Evolutionary conservation across 1,284 basidiomycete genomes (phyloP), one percentile per base, ranked within the genome.

Genomic region (Tilletia indica): DNA sequence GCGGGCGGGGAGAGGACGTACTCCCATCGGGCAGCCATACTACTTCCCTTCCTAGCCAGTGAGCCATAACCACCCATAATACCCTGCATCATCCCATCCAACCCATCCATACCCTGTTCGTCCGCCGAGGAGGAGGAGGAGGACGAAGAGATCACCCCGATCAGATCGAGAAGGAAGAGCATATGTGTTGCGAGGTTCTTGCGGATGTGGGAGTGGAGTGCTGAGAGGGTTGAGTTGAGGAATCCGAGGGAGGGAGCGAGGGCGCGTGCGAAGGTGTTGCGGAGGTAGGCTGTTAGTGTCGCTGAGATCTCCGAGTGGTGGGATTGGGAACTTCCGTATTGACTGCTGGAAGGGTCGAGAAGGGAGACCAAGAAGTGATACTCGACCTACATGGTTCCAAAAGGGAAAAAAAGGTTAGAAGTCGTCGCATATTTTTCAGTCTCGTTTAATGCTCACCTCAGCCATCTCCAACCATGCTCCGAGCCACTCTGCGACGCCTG

Each of bases 101-200:
- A 45, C 34, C 49, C 34, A 25, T 54, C 63, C 71, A 42, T 70
- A 39, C 56, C 69, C 45, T 70, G 68, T 68, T 58, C 68, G 58
- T 38, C 68, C 61, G 3, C 63, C 58, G 36, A 74, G 48, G 45
- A 73, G 34, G 67, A 73, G 42, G 67, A 48, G 1, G 67, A n/a
- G 11, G 63, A 48, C 42, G 63, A 36, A 9, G 54, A 67, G 31
- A 74, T 54, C 31, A 67, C 72, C 4, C 68, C 73, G 42, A 73
- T 67, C 11, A 74, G 6, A 48, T 74, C 73, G 38, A 74, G 70
- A 38, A 77, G 69, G 64, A 83, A 77, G 21, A 81, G 74, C 16
- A 77, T 82, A 31, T 83, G 81, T 56, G 74, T 78, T 9, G 63
- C 76, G 63, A 73, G 66, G 56, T 77, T 76, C 42, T 73, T 74